phyloP scores from a whole-genome alignment of 768 basidiomycete genomes.

The Termitomyces sp. region DNA sequence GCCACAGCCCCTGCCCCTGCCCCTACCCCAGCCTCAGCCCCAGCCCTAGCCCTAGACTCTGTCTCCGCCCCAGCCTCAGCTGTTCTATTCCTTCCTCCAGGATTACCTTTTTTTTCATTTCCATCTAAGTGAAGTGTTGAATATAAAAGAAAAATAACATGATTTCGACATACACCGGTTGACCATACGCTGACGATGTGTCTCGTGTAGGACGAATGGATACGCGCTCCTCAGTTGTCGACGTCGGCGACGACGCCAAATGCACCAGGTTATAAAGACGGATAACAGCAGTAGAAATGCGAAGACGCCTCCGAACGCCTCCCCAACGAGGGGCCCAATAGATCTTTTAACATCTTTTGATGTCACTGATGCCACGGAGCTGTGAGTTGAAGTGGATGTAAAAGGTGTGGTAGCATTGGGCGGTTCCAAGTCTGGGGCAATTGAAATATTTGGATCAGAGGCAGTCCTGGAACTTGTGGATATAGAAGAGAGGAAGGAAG shows the following conservation, averaged over 20 bases:
- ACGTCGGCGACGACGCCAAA: background rate
- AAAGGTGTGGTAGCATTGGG: background rate
- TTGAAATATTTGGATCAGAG: background rate
- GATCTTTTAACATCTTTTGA: background rate
- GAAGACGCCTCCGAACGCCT: background rate
- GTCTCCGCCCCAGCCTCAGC: background rate
- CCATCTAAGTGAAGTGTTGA: background rate
- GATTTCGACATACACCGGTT: background rate
- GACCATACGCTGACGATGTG: background rate
- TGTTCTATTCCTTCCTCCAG: no score
- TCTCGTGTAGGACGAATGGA: background rate
- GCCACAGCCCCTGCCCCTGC: no score
- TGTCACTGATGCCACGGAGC: background rate
- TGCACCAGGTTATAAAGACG: background rate
- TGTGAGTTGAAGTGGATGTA: background rate
- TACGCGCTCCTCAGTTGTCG: background rate
- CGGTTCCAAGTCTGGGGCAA: no score
- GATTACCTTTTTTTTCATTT: background rate
- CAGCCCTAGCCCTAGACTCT: no score
- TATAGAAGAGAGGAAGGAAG: background rate
- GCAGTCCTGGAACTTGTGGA: no score
- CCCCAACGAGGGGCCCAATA: background rate
- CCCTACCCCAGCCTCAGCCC: no score
- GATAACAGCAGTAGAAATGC: background rate
- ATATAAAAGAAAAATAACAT: background rate